Conservation (phyloP, 306 rosid species). For the Fragaria nilgerrensis region DNA sequence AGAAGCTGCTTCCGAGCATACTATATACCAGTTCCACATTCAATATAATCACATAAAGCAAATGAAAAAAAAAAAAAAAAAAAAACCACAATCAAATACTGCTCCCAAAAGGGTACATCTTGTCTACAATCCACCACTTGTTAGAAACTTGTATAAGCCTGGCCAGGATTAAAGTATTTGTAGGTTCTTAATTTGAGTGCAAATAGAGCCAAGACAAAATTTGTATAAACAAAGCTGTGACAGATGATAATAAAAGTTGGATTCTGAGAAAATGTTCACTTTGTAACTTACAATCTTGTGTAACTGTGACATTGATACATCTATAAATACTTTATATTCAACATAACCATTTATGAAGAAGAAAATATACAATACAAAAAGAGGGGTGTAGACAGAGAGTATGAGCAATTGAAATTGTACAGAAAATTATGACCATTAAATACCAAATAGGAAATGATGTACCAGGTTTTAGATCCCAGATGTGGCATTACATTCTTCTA, state of each 20-base stretch:
- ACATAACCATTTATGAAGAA: background rate
- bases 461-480: constrained; percentile 60
- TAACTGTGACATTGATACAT: constrained; percentile 22
- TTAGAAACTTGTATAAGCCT: background rate
- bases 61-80: background rate
- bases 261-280: constrained; percentile 10
- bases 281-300: constrained; percentile 13
- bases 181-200: background rate
- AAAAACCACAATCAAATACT: background rate
- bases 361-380: background rate
- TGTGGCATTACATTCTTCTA: constrained; percentile 76
- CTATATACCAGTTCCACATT: background rate
- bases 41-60: background rate
- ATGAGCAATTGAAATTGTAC: constrained; percentile 15
- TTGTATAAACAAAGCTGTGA: background rate
- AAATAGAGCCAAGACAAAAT: background rate
- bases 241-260: background rate
- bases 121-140: background rate
- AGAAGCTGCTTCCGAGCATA: background rate
- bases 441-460: constrained; percentile 27
- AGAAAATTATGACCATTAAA: constrained; percentile 18
- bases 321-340: constrained; percentile 28
- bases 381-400: constrained; percentile 11
- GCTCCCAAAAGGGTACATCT: background rate
- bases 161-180: background rate